Evolutionary conservation across 345 rosid genomes (phyloP).

Genomic region (Salix purpurea): DNA sequence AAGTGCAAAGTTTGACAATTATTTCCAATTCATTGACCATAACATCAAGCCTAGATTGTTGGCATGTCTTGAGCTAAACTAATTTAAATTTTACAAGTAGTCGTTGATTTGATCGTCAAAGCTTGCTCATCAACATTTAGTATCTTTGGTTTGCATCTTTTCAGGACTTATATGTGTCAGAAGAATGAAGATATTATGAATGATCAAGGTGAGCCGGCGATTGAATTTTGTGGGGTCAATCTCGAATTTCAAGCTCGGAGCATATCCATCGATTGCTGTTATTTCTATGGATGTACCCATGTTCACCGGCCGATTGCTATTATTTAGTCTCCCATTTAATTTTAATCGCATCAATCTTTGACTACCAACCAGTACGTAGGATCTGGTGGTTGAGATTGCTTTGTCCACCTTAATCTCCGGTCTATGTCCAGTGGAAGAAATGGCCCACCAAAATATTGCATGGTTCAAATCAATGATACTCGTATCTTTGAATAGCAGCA

Average conservation of each 20-base stretch:
- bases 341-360: slow-evolving; percentile 17
- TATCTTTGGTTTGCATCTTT: not conserved
- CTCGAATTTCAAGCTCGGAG: not conserved
- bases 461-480: not conserved
- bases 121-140: not conserved
- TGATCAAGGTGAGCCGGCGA: not conserved
- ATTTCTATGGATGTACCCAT: not conserved
- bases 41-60: not conserved
- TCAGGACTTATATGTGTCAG: not conserved
- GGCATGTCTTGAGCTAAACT: not conserved
- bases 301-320: not conserved
- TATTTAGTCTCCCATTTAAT: not conserved
- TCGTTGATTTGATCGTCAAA: not conserved
- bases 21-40: not conserved
- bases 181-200: not conserved
- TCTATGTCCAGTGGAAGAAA: slow-evolving; percentile 13
- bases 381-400: slow-evolving; percentile 17
- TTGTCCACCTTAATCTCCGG: slow-evolving; percentile 1
- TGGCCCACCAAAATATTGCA: slow-evolving; percentile 2
- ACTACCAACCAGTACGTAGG: slow-evolving; percentile 1
- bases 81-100: too few species aligned
- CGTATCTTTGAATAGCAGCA: slow-evolving; percentile 18
- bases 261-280: not conserved
- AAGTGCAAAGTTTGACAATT: not conserved
- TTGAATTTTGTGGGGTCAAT: not conserved